Evolutionary conservation across 192 early-diverging fungal species (phyloP), one percentile per base, ranked within the genome.

Genomic region (Rhizophagus sp.): DNA sequence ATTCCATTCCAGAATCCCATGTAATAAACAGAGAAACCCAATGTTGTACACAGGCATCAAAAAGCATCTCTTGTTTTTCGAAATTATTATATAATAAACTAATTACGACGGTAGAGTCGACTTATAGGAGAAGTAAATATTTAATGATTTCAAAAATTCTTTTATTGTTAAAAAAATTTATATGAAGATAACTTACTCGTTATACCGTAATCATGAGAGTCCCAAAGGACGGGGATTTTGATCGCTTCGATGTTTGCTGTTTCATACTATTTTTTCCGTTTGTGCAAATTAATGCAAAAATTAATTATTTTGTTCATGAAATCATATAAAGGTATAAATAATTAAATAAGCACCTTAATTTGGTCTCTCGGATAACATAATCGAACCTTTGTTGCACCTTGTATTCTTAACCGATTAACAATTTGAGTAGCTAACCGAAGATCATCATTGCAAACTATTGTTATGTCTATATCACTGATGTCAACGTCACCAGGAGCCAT

Each of bases 21-120:
- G 41, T 72, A 13, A 72, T 72, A 13, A 49, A 72, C 17, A 72
- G 27, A 2, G 47, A 22, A 49, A 72, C 70, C 10, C 34, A 3
- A 27, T 72, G 39, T 12, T 8, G n/a, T 8, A 72, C 25, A 10
- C 70, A 72, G 5, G 44, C 70, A 30, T 72, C 50, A 1, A 72
- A 47, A 19, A 72, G 19, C n/a, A 27, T 52, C 10, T 72, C 70
- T 49, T 72, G 70, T 22, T 72, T 72, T 15, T 44, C 70, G 15
- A 72, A 72, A 72, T 72, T n/a, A 50, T 72, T 72, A 72, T 72
- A 72, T 12, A 72, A 52, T 44, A 72, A 13, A 50, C 70, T 72
- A 2, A 72, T 50, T 15, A 72, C 44, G 11, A 72, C 44, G 3
- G n/a, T 17, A 2, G 70, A n/a, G n/a, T 27, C 70, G 39, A 15